Percentiles rank a stretch among this genome's conserved stretches.
phyloP scores from a whole-genome alignment of 2,329 filamentous ascomycete species.

The Diplodia mutila region DNA sequence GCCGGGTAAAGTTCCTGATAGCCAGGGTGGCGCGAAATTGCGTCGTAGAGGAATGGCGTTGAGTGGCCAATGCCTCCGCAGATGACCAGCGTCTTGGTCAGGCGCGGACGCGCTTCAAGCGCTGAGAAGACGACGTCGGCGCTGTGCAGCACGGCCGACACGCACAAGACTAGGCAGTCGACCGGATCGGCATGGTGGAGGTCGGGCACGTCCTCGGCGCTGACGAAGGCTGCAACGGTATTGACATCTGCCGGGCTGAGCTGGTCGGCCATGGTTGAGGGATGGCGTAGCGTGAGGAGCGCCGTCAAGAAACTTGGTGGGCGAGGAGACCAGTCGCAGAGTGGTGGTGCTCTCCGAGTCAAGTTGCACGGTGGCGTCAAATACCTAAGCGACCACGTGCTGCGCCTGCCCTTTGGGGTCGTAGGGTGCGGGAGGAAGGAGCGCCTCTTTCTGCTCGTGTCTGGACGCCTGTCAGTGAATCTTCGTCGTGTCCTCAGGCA shows the following conservation, averaged over 20 bases:
- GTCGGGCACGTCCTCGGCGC: constrained; percentile 34
- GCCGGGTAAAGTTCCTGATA: constrained; percentile 34
- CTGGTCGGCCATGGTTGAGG: neutral
- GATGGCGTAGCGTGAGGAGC: neutral
- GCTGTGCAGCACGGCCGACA: constrained; percentile 43
- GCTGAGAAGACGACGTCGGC: constrained; percentile 42
- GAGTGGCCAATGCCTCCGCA: constrained; percentile 54
- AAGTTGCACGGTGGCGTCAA: neutral
- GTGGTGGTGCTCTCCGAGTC: neutral
- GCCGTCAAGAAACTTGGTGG: neutral
- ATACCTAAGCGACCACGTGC: constrained; percentile 14
- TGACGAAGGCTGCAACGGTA: constrained; percentile 36
- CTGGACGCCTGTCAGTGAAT: too few relatives aligned
- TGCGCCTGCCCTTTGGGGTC: neutral
- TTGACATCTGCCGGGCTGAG: constrained; percentile 34
- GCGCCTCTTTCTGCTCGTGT: too few relatives aligned
- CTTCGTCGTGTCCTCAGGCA: too few relatives aligned
- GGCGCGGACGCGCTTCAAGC: constrained; percentile 35
- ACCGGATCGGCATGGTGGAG: constrained; percentile 31
- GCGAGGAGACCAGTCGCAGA: neutral
- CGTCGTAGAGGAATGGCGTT: constrained; percentile 48
- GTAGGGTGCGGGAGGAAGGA: too few relatives aligned
- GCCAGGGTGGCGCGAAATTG: constrained; percentile 40
- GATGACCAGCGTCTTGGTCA: constrained; percentile 46
- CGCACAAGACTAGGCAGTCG: constrained; percentile 48